A percentile compares a stretch with the other conserved stretches of the same genome.
phyloP scores from a whole-genome alignment of 2,329 filamentous ascomycete species.

The Beauveria bassiana region DNA sequence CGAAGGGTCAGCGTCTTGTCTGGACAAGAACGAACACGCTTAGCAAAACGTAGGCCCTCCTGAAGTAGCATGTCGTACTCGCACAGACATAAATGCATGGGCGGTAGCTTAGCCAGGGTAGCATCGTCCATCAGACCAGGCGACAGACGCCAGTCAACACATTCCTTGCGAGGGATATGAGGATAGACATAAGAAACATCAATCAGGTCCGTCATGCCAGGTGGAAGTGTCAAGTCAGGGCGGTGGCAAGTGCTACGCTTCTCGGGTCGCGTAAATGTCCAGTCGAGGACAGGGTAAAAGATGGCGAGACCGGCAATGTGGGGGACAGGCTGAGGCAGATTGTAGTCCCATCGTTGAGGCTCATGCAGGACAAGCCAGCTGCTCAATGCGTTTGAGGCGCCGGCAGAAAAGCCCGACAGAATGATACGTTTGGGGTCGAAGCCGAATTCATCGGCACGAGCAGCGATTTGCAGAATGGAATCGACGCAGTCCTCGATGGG shows the following conservation, averaged over 20 bases:
- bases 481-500: constrained; percentile 60
- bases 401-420: constrained; percentile 57
- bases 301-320: constrained; percentile 45
- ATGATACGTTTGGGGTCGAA: constrained; percentile 50
- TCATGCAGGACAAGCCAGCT: constrained; percentile 39
- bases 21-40: constrained; percentile 37
- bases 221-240: constrained; percentile 51
- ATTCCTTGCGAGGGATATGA: constrained; percentile 34
- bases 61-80: constrained; percentile 58
- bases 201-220: constrained; percentile 52
- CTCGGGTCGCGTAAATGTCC: constrained; percentile 46
- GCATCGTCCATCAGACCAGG: constrained; percentile 49
- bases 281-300: constrained; percentile 58
- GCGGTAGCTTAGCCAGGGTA: constrained; percentile 43
- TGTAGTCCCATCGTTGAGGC: constrained; percentile 32
- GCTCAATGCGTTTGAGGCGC: constrained; percentile 47
- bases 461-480: constrained; percentile 52
- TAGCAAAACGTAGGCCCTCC: constrained; percentile 53
- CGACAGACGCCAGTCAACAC: constrained; percentile 48
- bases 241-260: constrained; percentile 46
- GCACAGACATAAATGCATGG: constrained; percentile 52
- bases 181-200: constrained; percentile 55
- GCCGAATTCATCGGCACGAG: constrained; percentile 47
- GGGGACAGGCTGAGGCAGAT: constrained; percentile 31
- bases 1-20: constrained; percentile 29